Conservation (phyloP, 1,139 yeast genomes). For the Geotrichum australiense region DNA sequence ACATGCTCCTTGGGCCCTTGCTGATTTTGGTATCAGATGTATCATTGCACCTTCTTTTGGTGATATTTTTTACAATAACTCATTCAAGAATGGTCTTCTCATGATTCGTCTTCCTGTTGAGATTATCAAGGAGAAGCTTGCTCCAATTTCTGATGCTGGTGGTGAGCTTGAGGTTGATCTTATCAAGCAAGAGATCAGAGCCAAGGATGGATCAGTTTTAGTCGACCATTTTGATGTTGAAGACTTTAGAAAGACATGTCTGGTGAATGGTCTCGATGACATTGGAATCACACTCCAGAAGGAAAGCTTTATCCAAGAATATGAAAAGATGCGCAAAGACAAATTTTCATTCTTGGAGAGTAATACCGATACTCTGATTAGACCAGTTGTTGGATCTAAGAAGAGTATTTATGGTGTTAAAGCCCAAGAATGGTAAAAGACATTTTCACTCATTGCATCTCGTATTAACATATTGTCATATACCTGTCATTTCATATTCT, state of each 20-base stretch:
- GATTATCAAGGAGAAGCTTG: conserved; percentile 58
- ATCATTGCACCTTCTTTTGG: conserved; percentile 98
- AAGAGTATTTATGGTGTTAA: conserved; percentile 60
- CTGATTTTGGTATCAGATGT: conserved; percentile 92
- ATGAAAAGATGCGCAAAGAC: conserved; percentile 68
- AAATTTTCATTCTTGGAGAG: conserved; percentile 89
- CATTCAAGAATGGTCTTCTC: conserved; percentile 88
- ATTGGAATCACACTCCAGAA: conserved; percentile 92
- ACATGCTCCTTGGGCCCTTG: conserved; percentile 99
- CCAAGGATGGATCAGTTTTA: conserved; percentile 62
- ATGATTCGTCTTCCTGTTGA: conserved; percentile 84
- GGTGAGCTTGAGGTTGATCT: conserved; percentile 70
- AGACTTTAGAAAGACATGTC: conserved; percentile 87
- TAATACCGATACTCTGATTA: conserved; percentile 50
- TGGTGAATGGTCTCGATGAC: conserved; percentile 91
- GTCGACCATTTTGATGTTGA: conserved; percentile 83
- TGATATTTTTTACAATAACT: conserved; percentile 94
- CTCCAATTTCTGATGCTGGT: conserved; percentile 74
- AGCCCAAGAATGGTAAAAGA: conserved; percentile 62
- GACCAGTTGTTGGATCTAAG: conserved; percentile 64
- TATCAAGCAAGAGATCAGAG: conserved; percentile 74
- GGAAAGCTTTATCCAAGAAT: conserved; percentile 64
- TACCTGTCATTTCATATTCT: not conserved
- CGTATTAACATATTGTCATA: no score
- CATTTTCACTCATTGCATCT: no score